phyloP scores from a whole-genome alignment of 2,329 filamentous ascomycete genomes.

The Cladosporium sp. region DNA sequence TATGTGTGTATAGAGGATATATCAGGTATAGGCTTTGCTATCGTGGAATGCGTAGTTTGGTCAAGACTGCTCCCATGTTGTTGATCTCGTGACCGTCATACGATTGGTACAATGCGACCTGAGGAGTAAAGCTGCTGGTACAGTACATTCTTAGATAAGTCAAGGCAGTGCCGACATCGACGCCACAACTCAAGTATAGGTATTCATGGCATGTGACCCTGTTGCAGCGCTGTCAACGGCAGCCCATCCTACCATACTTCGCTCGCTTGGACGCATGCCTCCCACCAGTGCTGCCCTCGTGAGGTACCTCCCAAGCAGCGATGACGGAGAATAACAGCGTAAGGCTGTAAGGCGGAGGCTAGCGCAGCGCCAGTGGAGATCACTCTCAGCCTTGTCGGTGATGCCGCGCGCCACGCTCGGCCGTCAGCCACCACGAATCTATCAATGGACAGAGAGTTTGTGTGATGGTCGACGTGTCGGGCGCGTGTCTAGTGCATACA shows the following conservation, averaged over 20 bases:
- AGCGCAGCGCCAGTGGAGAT: slow-evolving; percentile 11
- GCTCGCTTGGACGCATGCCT: neutral
- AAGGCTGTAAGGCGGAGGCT: slow-evolving; percentile 14
- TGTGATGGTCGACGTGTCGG: neutral
- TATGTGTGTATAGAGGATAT: no score
- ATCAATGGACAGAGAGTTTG: neutral
- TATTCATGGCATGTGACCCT: neutral
- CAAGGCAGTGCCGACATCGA: neutral
- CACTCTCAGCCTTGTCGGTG: slow-evolving; percentile 15
- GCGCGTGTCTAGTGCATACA: neutral
- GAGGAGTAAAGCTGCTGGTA: neutral
- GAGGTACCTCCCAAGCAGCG: neutral
- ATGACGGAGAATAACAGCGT: neutral
- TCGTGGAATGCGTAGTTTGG: no score
- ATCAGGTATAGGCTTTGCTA: no score
- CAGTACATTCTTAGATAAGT: neutral
- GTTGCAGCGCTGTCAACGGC: neutral
- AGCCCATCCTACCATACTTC: neutral
- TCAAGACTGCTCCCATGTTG: no score
- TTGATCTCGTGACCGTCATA: no score
- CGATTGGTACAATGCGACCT: neutral
- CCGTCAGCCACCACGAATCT: slow-evolving; percentile 7
- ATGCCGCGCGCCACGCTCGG: slow-evolving; percentile 2
- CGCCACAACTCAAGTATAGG: neutral
- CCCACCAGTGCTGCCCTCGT: neutral